A percentile compares a stretch with the other conserved stretches of the same genome.
These are phyloP conservation scores for Cercophora newfieldiana DNA, from an alignment of 495 filamentous ascomycete species.

Conservation along the genomic window DNA sequence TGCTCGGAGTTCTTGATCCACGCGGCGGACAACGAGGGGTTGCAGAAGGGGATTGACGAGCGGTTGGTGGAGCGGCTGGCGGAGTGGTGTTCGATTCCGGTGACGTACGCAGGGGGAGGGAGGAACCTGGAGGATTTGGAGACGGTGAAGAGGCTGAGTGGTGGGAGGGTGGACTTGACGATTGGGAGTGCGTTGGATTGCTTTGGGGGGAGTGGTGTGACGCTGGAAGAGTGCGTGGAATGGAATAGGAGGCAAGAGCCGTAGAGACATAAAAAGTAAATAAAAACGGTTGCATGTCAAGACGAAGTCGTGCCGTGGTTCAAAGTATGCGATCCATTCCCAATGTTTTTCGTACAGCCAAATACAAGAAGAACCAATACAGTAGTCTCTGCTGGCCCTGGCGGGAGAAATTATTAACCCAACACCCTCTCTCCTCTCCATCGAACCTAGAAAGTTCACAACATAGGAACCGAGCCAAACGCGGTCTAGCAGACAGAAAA, in stretches of 20 bases:
- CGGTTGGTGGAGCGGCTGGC: constrained; percentile 74
- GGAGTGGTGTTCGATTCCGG: constrained; percentile 83
- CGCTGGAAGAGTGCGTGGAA: constrained; percentile 79
- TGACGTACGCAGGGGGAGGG: constrained; percentile 96
- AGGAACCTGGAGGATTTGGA: constrained; percentile 76
- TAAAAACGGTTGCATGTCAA: not conserved
- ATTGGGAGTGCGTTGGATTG: constrained; percentile 96
- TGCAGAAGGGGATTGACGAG: constrained; percentile 88
- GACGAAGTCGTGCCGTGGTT: not conserved
- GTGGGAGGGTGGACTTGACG: constrained; percentile 84
- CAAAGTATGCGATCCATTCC: not conserved
- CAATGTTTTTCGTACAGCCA: constrained; percentile 10
- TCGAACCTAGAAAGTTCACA: not conserved
- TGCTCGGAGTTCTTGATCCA: constrained; percentile 97
- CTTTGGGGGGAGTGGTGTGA: constrained; percentile 85
- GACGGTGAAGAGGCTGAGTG: constrained; percentile 71
- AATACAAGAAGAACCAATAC: constrained; percentile 10
- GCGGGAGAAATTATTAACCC: not conserved
- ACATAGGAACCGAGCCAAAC: not conserved
- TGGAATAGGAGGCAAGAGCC: constrained; percentile 66
- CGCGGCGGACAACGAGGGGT: constrained; percentile 95
- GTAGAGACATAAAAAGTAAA: not conserved
- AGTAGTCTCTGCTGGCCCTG: not conserved
- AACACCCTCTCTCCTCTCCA: not conserved
- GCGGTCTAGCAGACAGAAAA: not conserved